Base-by-base conservation (phyloP, 2,329 filamentous ascomycete genomes). In the Phialocephala subalpina region DNA sequence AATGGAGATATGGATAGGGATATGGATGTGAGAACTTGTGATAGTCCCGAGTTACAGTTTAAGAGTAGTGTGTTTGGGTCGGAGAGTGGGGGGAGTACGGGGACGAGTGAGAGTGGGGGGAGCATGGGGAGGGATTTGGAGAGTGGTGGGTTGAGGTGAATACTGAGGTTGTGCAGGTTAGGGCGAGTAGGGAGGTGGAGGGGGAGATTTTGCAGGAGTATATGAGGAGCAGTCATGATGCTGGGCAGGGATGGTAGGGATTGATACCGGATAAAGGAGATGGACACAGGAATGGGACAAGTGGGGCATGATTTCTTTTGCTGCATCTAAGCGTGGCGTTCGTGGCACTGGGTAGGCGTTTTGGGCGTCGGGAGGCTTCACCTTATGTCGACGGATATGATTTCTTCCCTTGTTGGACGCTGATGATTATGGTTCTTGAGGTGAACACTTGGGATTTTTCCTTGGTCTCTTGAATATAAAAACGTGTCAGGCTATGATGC, bases 331-430 rank as follows among this genome's bases (percentile, higher is more conserved):
- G 49, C 49, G 49, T 53, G 49, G 49, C 25, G 22, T 27, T 53
- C n/a, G 22, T 53, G 49, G 49, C 11, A 27, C 9, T 33, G 49
- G 49, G 49, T 27, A 53, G 49, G 49, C 49, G 49, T 53, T 53
- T 33, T 29, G 22, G 49, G 49, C 25, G 25, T 53, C 14, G 22
- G 25, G 25, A 6, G 27, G 49, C 16, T n/a, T 29, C 27, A 33
- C 25, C 14, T 53, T 18, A 29, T 29, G 11, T 11, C 7, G 45
- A 20, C n/a, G n/a, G 45, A 20, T 20, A 7, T 6, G 45, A 12
- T 8, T 16, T 22, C 45, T 22, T 25, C 9, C 20, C n/a, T 25
- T 25, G 5, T 8, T 20, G 45, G 9, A 11, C 7, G 9, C 4
- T 42, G 38, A 4, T 16, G 38, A 42, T 22, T 2, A 49, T 22